Evolutionary conservation across 306 rosid genomes (phyloP), one percentile per base, ranked within the genome.

Genomic region (Pterocarpus macrocarpus): DNA sequence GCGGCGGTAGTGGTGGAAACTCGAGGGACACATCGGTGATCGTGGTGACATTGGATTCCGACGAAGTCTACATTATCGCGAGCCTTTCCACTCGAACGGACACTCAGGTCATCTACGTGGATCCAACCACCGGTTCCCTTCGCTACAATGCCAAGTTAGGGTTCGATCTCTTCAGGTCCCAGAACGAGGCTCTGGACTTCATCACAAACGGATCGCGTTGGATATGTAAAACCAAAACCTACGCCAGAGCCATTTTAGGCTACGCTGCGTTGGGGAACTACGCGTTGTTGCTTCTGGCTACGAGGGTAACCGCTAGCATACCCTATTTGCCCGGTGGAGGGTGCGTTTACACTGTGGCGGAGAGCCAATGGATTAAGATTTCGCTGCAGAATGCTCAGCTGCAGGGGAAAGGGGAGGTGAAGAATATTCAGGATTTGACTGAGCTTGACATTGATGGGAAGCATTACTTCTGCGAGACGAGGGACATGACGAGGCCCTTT

Each of bases 91-190:
- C 90, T 34, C 85, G 88, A 71, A 73, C 82, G 52, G 94, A 93
- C 64, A 90, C 98, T 77, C 97, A 93, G 83, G 90, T 93, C 43
- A 83, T 96, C 53, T 89, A 87, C 78, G 79, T 96, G 34, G 99
- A 96, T 91, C 99, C 99, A 61, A 93, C 99, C 56, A 96, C 99
- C 30, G 99, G 99, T 3, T 84, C 89, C 0, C 94, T 96, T 28
- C 87, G 90, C 78, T 78, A 92, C 81, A 73, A 75, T 38, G 90
- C 82, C 1, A 90, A 84, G 82, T 47, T 70, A 6, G 98, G 97
- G 1, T 68, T 87, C 28, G 97, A 92, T 85, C 80, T 93, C 43
- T 95, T 95, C 81, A 85, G 76, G 63, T 93, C 97, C 5, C 97
- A 90, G 81, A 87, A 71, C 14, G 93, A 88, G 56, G 99, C 99